phyloP scores from a whole-genome alignment of 2,329 filamentous ascomycete genomes.

The Myriosclerotinia duriaeana region DNA sequence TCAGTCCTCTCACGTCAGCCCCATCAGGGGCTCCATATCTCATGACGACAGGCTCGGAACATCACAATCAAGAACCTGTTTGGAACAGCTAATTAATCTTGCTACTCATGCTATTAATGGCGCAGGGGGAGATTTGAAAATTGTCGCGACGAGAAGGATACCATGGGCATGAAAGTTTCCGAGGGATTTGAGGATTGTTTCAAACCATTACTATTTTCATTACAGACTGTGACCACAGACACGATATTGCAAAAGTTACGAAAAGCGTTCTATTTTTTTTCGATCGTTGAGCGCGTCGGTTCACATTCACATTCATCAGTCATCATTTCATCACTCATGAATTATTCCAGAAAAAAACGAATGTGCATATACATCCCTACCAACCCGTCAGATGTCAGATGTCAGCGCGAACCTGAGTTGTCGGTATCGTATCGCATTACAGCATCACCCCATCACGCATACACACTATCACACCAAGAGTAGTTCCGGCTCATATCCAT shows the following conservation, averaged over 20 bases:
- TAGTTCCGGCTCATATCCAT: background rate
- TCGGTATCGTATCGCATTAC: slow-evolving; percentile 2
- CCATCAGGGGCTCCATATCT: slow-evolving; percentile 24
- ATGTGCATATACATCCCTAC: slow-evolving; percentile 7
- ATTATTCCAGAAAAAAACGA: background rate
- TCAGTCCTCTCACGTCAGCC: slow-evolving; percentile 34
- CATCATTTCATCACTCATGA: slow-evolving; percentile 2
- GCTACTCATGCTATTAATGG: background rate
- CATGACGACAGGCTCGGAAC: slow-evolving; percentile 24
- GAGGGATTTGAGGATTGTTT: background rate
- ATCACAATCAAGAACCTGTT: slow-evolving; percentile 26
- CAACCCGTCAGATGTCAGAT: slow-evolving; percentile 10
- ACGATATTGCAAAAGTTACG: background rate
- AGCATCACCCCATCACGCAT: background rate
- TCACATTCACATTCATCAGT: background rate
- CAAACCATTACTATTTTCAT: background rate
- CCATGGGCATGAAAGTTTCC: background rate
- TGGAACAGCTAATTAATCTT: slow-evolving; percentile 26
- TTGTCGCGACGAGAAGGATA: slow-evolving; percentile 7
- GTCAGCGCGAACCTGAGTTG: slow-evolving; percentile 10
- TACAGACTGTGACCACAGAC: background rate
- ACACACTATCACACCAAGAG: background rate
- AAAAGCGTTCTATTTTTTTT: background rate
- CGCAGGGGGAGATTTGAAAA: background rate
- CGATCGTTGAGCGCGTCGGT: background rate